Percentiles rank a stretch among this genome's conserved stretches.
These are phyloP conservation scores for Ceratobasidium sp. DNA, from an alignment of 1,284 basidiomycete genomes.

Conservation along the genomic window DNA sequence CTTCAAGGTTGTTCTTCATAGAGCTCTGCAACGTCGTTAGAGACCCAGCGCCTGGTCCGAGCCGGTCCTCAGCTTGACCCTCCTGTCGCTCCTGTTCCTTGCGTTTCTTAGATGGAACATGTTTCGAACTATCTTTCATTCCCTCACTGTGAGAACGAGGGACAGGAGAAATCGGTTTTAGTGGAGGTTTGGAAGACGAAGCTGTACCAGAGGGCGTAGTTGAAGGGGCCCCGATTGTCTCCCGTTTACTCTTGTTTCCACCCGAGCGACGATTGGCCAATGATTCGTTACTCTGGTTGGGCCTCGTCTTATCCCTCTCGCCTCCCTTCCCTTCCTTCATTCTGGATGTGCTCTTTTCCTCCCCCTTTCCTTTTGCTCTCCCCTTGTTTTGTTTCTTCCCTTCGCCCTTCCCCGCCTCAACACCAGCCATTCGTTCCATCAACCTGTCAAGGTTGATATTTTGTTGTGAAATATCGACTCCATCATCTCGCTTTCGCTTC, in stretches of 20 bases:
- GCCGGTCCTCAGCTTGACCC: constrained; percentile 15
- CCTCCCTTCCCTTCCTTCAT: constrained; percentile 53
- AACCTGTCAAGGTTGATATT: constrained; percentile 74
- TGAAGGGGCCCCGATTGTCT: constrained; percentile 9
- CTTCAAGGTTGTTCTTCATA: constrained; percentile 83
- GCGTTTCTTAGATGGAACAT: constrained; percentile 32
- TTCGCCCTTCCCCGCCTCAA: constrained; percentile 50
- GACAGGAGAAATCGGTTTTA: not conserved
- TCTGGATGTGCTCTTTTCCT: constrained; percentile 46
- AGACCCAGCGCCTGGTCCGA: constrained; percentile 51
- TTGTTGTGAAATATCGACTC: not conserved
- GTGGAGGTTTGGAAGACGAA: constrained; percentile 1
- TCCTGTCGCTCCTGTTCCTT: constrained; percentile 40
- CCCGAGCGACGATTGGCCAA: constrained; percentile 54
- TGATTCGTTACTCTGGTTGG: constrained; percentile 55
- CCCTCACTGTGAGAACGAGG: not conserved
- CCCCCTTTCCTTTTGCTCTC: constrained; percentile 50
- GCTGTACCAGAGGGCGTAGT: constrained; percentile 17
- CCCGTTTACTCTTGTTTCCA: not conserved
- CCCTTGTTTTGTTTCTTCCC: constrained; percentile 48
- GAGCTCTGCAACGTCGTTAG: constrained; percentile 79
- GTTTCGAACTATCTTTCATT: constrained; percentile 32
- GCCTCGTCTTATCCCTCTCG: constrained; percentile 50
- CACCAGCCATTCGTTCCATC: constrained; percentile 67
- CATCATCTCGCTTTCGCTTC: constrained; percentile 13